Percentiles rank a stretch among this genome's conserved stretches.
These are phyloP conservation scores for Stemphylium beticola DNA, from an alignment of 2,329 filamentous ascomycete genomes.

Conservation along the genomic window DNA sequence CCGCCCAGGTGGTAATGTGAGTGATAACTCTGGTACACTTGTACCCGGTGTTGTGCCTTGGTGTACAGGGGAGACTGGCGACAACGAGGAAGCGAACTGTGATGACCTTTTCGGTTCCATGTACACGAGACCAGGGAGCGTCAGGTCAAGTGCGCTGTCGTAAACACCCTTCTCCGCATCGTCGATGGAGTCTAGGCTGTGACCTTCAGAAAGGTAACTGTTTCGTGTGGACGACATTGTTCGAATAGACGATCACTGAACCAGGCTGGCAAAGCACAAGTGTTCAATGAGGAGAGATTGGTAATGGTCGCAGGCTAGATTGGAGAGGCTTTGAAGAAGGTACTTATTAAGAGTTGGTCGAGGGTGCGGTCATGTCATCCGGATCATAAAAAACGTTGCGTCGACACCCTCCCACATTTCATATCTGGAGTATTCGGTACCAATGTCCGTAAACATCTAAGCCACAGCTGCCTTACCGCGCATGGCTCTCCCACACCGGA, in stretches of 20 bases:
- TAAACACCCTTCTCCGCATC: constrained; percentile 45
- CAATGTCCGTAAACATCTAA: constrained; percentile 11
- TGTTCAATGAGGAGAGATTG: constrained; percentile 13
- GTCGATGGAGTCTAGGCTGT: constrained; percentile 34
- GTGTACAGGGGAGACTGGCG: constrained; percentile 38
- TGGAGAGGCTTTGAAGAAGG: constrained; percentile 2
- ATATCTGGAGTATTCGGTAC: constrained; percentile 18
- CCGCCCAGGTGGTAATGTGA: constrained; percentile 28
- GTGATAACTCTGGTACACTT: constrained; percentile 40
- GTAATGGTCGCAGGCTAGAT: constrained; percentile 17
- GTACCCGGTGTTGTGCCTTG: constrained; percentile 43
- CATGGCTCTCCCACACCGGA: constrained; percentile 6
- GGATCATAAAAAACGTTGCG: constrained; percentile 10
- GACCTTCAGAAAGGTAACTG: constrained; percentile 18
- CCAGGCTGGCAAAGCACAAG: neutral
- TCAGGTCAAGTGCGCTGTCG: constrained; percentile 30
- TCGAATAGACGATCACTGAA: constrained; percentile 4
- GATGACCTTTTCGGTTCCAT: constrained; percentile 20
- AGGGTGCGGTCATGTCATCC: constrained; percentile 3
- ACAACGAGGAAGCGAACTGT: constrained; percentile 18
- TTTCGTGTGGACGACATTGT: constrained; percentile 33
- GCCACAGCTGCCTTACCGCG: constrained; percentile 10
- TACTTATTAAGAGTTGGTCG: constrained; percentile 22
- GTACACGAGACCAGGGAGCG: constrained; percentile 39
- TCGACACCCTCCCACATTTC: constrained; percentile 11